Evolutionary conservation across 202 grass and related monocot genomes (phyloP).

Genomic region (Eragrostis tef): DNA sequence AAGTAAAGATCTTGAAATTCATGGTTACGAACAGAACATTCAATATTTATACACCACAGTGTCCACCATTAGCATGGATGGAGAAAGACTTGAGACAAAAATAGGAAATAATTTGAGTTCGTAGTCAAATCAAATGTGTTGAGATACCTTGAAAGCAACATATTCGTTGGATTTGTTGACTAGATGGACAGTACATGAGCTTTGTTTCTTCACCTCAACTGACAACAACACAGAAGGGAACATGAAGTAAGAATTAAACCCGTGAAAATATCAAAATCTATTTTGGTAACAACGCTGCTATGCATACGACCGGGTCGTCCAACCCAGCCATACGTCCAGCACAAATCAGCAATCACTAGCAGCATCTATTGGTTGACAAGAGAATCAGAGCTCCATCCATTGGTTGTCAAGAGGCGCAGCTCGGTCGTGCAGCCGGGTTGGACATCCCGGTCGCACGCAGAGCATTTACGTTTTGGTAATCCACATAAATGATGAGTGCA

Average conservation of each 20-base stretch:
- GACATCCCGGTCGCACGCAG: too few species aligned
- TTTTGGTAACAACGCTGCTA: too few species aligned
- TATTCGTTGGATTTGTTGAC: constrained; percentile 81
- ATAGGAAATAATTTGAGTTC: constrained; percentile 27
- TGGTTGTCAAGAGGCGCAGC: too few species aligned
- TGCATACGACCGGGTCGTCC: too few species aligned
- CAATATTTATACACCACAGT: constrained; percentile 19
- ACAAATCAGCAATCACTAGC: too few species aligned
- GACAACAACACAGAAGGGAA: constrained; percentile 30
- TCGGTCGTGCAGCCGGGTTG: too few species aligned
- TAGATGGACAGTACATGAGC: constrained; percentile 78
- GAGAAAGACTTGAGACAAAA: constrained; percentile 16
- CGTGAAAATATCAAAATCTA: too few species aligned
- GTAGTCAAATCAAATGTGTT: background rate
- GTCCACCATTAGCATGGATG: background rate
- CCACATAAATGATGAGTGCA: background rate
- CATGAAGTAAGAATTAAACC: background rate
- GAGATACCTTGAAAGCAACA: constrained; percentile 90
- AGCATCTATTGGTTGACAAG: too few species aligned
- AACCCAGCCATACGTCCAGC: too few species aligned
- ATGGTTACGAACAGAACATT: background rate
- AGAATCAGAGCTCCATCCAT: too few species aligned
- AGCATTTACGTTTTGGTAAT: background rate
- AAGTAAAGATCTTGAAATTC: background rate
- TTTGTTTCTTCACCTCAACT: constrained; percentile 99